Percentiles rank a stretch among this genome's conserved stretches.
Conservation (phyloP, 1,284 basidiomycete genomes). For the Ceratobasidium sp. region DNA sequence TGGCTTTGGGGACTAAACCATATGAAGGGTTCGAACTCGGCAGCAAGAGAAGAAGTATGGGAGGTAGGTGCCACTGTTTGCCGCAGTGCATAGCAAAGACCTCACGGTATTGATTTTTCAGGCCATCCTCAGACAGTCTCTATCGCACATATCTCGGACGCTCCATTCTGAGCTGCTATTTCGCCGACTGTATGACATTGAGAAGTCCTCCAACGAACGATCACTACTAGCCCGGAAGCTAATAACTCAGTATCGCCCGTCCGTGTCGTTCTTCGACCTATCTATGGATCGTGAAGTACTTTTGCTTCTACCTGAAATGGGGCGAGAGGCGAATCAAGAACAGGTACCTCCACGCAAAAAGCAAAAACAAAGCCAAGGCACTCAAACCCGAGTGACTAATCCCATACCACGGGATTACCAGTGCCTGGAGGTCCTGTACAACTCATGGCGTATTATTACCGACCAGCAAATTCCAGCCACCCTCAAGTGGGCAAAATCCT, state of each 20-base stretch:
- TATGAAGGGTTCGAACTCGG: constrained; percentile 43
- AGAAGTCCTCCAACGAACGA: constrained; percentile 1
- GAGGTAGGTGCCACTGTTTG: not conserved
- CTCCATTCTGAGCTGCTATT: constrained; percentile 37
- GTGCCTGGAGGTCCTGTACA: constrained; percentile 24
- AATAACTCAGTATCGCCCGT: constrained; percentile 17
- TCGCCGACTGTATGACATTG: constrained; percentile 14
- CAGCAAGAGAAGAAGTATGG: constrained; percentile 51
- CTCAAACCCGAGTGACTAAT: too few relatives aligned
- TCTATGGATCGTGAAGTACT: constrained; percentile 23
- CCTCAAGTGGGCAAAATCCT: constrained; percentile 9
- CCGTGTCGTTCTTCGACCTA: constrained; percentile 3
- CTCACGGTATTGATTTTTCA: constrained; percentile 45
- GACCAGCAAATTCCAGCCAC: constrained; percentile 18
- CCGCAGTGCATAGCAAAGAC: constrained; percentile 13
- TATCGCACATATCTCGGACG: constrained; percentile 46
- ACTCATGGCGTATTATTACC: constrained; percentile 25
- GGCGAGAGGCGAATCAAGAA: not conserved
- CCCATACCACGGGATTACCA: not conserved
- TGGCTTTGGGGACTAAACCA: constrained; percentile 42
- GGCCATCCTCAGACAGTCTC: constrained; percentile 58
- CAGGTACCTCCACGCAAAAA: not conserved
- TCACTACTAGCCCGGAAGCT: not conserved
- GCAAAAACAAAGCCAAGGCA: not conserved
- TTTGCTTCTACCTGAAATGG: not conserved